Evolutionary conservation across 768 basidiomycete species (phyloP), one percentile per base, ranked within the genome.

Genomic region (Suillus cothurnatus): DNA sequence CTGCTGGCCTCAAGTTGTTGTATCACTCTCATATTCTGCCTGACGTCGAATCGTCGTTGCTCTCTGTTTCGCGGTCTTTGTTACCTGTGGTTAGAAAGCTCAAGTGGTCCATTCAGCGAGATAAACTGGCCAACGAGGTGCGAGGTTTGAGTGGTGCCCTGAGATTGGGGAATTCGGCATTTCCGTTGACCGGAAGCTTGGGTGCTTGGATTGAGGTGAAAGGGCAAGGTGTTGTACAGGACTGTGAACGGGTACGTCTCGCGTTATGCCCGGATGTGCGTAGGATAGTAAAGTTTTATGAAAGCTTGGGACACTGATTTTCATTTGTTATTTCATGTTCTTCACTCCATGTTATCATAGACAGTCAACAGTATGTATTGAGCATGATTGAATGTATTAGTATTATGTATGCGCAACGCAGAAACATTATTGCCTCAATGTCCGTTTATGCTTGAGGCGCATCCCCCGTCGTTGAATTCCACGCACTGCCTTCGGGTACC

Each of bases 41-140:
- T 0, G 88, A 90, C 70, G 77, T 87, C 39, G 88, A 90, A 68
- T 85, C 84, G 3, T 86, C 87, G 7, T 85, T 84, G 0, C 76
- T 81, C 6, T 79, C 76, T 23, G 77, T 92, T 58, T 88, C 88
- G 1, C 85, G 88, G 34, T 80, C 83, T 9, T 81, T 93, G 31
- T 76, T 91, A 5, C 88, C 91, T 17, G 79, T 85, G 28, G 81
- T 92, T 71, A 86, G 85, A 64, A 80, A 84, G 71, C 80, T 92
- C 66, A 92, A 91, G 73, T 92, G 90, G 89, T 86, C 84, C 45
- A 74, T 91, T 57, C 86, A 87, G 70, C 80, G 82, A 15, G 91
- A 92, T 71, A 81, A 79, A 56, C 78, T 91, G 32, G 85, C 90
- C 6, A 84, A 81, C 72, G 74, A 84, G 66, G 80, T 91, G 62